Evolutionary conservation across 345 rosid species (phyloP).

Genomic region (Cardamine chenopodiifolia): DNA sequence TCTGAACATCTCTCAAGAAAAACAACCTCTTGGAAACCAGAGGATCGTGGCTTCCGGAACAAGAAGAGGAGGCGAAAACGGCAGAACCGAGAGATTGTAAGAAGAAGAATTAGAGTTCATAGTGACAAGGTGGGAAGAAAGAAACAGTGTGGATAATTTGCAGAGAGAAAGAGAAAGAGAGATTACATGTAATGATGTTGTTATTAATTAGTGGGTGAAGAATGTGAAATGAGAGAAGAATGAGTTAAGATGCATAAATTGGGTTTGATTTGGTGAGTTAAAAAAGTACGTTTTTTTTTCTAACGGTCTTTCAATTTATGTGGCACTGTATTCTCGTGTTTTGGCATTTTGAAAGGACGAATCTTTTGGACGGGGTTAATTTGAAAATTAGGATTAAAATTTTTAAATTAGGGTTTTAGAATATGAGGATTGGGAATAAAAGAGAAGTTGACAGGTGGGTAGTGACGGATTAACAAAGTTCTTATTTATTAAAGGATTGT

Average conservation of each 20-base stretch:
- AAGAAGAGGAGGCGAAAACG: neutral
- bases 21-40: neutral
- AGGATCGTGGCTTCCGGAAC: neutral
- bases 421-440: constrained; percentile 28
- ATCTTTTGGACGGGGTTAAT: neutral
- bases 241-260: constrained; percentile 42
- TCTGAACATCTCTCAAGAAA: constrained; percentile 52
- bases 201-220: constrained; percentile 22
- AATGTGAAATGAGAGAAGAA: constrained; percentile 45
- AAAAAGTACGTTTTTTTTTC: constrained; percentile 36
- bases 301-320: neutral
- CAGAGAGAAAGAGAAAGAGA: constrained; percentile 32
- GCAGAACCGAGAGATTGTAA: neutral
- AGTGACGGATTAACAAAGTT: constrained; percentile 60
- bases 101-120: constrained; percentile 12
- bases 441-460: constrained; percentile 50
- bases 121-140: neutral
- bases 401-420: constrained; percentile 24
- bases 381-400: neutral
- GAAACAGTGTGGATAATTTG: neutral
- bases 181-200: constrained; percentile 39
- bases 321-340: neutral
- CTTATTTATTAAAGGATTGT: neutral
- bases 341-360: neutral
- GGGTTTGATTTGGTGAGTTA: constrained; percentile 77